These are phyloP conservation scores for Venturia nashicola DNA, from an alignment of 2,329 filamentous ascomycete genomes.

Conservation along the genomic window DNA sequence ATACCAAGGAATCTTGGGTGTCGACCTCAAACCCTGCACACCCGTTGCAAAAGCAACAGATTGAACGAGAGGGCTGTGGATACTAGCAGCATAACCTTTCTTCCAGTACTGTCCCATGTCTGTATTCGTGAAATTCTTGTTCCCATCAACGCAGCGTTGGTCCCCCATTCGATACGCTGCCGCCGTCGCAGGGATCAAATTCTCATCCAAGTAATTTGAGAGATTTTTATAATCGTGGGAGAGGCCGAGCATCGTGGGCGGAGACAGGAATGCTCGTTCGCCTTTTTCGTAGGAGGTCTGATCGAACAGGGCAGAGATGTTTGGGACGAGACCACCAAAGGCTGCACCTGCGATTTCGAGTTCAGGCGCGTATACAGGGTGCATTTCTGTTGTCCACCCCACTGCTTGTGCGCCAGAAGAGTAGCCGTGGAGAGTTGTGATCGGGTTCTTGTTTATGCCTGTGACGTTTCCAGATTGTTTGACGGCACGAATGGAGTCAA, in stretches of 20 bases:
- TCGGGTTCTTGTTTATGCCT: neutral
- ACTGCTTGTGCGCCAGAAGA: constrained; percentile 1
- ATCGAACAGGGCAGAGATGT: constrained; percentile 4
- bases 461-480: constrained; percentile 8
- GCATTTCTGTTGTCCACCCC: constrained; percentile 7
- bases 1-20: constrained; percentile 8
- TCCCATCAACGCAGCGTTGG: constrained; percentile 1
- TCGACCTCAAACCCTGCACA: constrained; percentile 2
- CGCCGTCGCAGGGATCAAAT: constrained; percentile 2
- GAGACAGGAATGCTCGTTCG: neutral
- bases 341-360: constrained; percentile 9
- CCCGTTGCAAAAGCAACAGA: neutral
- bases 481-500: constrained; percentile 9
- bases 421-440: constrained; percentile 8
- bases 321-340: constrained; percentile 10
- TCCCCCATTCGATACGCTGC: neutral
- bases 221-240: constrained; percentile 9
- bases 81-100: neutral
- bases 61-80: neutral
- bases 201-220: constrained; percentile 3
- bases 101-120: constrained; percentile 5
- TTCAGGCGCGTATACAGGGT: constrained; percentile 9
- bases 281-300: neutral
- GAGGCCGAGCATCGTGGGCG: constrained; percentile 6
- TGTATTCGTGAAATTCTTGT: constrained; percentile 3